Percentiles rank a stretch among this genome's conserved stretches.
Evolutionary conservation across 2,329 filamentous ascomycete species (phyloP).

Genomic region (Colletotrichum endophyticum): DNA sequence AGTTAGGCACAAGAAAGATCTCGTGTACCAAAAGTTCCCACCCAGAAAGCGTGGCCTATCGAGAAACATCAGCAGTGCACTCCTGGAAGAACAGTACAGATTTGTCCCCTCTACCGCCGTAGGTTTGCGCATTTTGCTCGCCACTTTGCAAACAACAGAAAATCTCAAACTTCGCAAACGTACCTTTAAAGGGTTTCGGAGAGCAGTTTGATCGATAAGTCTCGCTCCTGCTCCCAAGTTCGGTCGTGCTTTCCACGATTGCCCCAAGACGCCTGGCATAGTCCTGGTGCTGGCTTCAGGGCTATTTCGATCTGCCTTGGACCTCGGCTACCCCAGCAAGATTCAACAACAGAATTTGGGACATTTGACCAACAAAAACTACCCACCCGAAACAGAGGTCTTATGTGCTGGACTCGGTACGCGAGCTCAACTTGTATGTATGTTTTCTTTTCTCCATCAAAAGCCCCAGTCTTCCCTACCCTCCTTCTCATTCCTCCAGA

Average conservation of each 20-base stretch:
- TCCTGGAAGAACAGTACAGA: background rate
- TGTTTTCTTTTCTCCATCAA: background rate
- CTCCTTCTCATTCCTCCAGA: background rate
- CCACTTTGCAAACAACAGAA: background rate
- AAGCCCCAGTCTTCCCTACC: background rate
- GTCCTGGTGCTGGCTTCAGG: background rate
- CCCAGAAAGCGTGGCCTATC: background rate
- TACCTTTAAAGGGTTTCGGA: background rate
- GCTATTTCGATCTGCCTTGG: background rate
- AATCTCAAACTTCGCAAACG: background rate
- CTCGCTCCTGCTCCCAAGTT: background rate
- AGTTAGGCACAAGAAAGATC: background rate
- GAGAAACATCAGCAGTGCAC: background rate
- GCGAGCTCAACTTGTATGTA: background rate
- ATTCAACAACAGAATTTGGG: background rate
- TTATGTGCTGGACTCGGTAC: background rate
- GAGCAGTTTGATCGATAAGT: background rate
- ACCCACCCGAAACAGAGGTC: background rate
- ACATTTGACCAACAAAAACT: background rate
- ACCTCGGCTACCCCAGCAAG: background rate
- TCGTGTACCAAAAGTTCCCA: background rate
- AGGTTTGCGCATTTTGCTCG: background rate
- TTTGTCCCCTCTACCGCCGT: background rate
- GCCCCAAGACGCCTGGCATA: background rate
- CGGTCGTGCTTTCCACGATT: background rate